These are phyloP conservation scores for Apiotrichum brassicae DNA, from an alignment of 1,284 basidiomycete genomes.

Conservation along the genomic window DNA sequence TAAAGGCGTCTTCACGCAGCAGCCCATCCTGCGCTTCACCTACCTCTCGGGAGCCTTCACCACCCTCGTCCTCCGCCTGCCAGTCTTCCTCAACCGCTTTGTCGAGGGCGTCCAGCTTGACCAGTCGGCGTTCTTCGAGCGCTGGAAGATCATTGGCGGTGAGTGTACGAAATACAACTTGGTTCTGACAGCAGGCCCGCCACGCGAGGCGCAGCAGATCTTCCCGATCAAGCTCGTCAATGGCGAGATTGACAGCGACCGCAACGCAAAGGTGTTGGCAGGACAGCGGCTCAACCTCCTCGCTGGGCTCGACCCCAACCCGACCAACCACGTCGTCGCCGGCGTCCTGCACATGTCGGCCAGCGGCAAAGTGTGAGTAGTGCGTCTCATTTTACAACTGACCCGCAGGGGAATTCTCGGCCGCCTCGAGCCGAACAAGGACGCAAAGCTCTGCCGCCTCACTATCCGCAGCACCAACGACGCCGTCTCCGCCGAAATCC, in stretches of 20 bases:
- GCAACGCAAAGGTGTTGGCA: conserved; percentile 66
- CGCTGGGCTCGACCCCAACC: conserved; percentile 76
- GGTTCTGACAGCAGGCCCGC: conserved; percentile 50
- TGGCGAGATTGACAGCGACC: conserved; percentile 67
- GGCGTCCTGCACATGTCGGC: conserved; percentile 82
- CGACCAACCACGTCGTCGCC: conserved; percentile 69
- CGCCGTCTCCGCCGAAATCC: conserved; percentile 73
- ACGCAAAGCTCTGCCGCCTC: conserved; percentile 88
- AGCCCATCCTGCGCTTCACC: conserved; percentile 79
- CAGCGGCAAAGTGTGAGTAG: conserved; percentile 69
- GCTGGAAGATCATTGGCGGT: conserved; percentile 96
- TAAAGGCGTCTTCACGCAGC: conserved; percentile 70
- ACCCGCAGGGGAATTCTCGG: conserved; percentile 66
- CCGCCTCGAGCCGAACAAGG: conserved; percentile 86
- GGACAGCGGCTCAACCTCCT: conserved; percentile 73
- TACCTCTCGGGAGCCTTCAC: conserved; percentile 90
- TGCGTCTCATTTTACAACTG: neutral
- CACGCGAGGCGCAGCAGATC: conserved; percentile 81
- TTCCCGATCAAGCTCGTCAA: conserved; percentile 69
- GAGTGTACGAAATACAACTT: conserved; percentile 13
- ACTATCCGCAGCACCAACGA: conserved; percentile 95
- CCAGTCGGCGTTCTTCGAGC: conserved; percentile 84
- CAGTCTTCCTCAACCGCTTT: conserved; percentile 85
- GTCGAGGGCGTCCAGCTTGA: conserved; percentile 84
- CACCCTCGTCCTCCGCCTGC: conserved; percentile 74